Evolutionary conservation across 352 stramenopile species (phyloP), one percentile per base, ranked within the genome.

Genomic region (Phytophthora multivora): DNA sequence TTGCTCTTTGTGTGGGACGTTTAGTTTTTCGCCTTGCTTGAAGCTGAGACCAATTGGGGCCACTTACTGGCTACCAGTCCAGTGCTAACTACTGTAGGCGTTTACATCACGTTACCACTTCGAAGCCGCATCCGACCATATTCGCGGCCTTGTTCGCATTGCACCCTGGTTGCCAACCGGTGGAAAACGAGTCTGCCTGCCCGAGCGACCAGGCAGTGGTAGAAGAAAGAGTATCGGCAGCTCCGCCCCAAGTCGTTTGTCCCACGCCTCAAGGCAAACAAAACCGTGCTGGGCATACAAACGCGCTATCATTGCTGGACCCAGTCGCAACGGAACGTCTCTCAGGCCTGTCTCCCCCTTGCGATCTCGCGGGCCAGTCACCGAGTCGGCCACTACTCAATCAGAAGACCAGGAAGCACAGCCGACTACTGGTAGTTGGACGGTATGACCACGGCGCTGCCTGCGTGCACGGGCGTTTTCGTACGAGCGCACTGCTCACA

Each of bases 381-480:
- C 19, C 30, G 40, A 59, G 23, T 19, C 33, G n/a, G 19, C 18
- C 52, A 63, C 46, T 58, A 51, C 15, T 47, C 55, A 70, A 60
- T 25, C 42, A 35, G 45, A 51, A 16, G 16, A 5, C 2, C 55
- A 42, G 41, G 18, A 26, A 45, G 35, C 26, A 23, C 15, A 59
- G 7, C 18, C 8, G 23, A 36, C 1, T 15, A n/a, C n/a, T n/a
- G n/a, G n/a, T n/a, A 52, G 43, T n/a, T 18, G 19, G 23, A 28
- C 31, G 18, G 10, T 21, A 71, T 66, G 63, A 26, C 51, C 9
- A 57, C 12, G 5, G 35, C 36, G 31, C 51, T 69, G 53, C 59
- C 48, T 15, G 51, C 71, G 3, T 69, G 77, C 51, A 58, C 69
- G 15, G 82, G 76, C 36, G 63, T 66, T 18, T 88, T 89, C 41